phyloP scores from a whole-genome alignment of 2,329 filamentous ascomycete species.

The Alternaria novae-zelandiae region DNA sequence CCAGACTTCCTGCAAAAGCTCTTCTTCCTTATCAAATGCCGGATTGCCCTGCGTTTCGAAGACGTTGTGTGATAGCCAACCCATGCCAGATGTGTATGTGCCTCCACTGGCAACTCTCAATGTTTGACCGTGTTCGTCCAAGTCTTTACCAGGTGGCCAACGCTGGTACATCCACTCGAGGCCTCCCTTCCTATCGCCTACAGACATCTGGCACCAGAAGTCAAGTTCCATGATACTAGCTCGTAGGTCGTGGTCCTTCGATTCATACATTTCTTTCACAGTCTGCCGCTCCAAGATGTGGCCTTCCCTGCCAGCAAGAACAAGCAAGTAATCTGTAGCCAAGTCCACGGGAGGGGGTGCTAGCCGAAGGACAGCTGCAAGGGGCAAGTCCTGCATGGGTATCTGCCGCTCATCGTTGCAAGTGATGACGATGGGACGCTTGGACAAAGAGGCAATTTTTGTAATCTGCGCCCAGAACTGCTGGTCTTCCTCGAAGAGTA shows the following conservation, averaged over 20 bases:
- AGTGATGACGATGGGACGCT: constrained; percentile 90
- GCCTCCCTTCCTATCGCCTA: constrained; percentile 87
- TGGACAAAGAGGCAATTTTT: constrained; percentile 80
- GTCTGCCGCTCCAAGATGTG: constrained; percentile 75
- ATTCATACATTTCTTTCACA: constrained; percentile 72
- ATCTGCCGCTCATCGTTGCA: constrained; percentile 91
- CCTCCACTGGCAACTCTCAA: constrained; percentile 81
- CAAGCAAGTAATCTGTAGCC: constrained; percentile 79
- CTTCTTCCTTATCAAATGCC: constrained; percentile 61
- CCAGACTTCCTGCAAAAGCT: constrained; percentile 70
- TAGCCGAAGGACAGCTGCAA: constrained; percentile 86
- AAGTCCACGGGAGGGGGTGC: constrained; percentile 68
- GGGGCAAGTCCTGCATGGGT: constrained; percentile 73
- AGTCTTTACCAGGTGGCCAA: constrained; percentile 74
- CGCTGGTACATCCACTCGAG: constrained; percentile 87
- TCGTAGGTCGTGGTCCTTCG: constrained; percentile 75
- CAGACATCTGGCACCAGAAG: constrained; percentile 96
- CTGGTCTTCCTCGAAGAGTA: constrained; percentile 94
- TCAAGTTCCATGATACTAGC: constrained; percentile 83
- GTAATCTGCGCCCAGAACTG: constrained; percentile 89
- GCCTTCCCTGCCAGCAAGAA: constrained; percentile 87
- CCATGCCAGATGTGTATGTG: constrained; percentile 81
- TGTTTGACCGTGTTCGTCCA: constrained; percentile 69
- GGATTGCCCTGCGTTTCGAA: constrained; percentile 48
- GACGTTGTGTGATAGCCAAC: constrained; percentile 71